Percentiles rank a stretch among this genome's conserved stretches.
These are phyloP conservation scores for Litsea cubeba DNA, from an alignment of 164 flowering plant genomes.

Conservation along the genomic window DNA sequence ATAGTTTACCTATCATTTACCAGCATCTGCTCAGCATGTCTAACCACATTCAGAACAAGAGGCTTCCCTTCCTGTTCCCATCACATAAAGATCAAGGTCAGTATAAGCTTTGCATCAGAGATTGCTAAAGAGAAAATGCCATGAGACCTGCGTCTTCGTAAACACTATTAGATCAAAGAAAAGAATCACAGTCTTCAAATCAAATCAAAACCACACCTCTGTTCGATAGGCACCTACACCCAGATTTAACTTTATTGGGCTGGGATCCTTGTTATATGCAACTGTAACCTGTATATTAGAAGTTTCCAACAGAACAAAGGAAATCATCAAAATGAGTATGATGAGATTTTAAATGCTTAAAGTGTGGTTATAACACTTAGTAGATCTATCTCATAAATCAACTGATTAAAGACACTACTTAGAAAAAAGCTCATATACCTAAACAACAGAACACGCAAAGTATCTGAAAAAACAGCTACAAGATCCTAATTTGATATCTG, in stretches of 20 bases:
- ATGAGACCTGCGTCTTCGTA: background rate
- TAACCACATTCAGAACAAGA: conserved; percentile 87
- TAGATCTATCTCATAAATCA: too few species aligned
- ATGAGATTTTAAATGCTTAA: too few species aligned
- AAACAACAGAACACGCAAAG: too few species aligned
- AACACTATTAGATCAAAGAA: background rate
- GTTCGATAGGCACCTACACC: conserved; percentile 99
- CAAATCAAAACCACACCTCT: conserved; percentile 44
- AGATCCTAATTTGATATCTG: too few species aligned
- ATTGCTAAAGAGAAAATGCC: background rate
- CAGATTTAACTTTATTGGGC: conserved; percentile 85
- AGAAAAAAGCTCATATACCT: too few species aligned
- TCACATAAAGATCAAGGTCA: background rate
- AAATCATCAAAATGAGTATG: too few species aligned
- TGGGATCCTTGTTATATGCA: conserved; percentile 91
- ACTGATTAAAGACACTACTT: too few species aligned
- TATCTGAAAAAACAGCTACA: too few species aligned
- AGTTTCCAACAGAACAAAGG: background rate
- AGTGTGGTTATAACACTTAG: too few species aligned
- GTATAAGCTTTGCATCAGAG: background rate
- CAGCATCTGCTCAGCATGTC: conserved; percentile 70
- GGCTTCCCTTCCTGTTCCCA: conserved; percentile 88
- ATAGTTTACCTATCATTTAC: conserved; percentile 56
- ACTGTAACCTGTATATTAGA: conserved; percentile 68
- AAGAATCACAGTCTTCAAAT: background rate